Evolutionary conservation across 805 yeast species (phyloP).

Genomic region (Clavispora fructus): DNA sequence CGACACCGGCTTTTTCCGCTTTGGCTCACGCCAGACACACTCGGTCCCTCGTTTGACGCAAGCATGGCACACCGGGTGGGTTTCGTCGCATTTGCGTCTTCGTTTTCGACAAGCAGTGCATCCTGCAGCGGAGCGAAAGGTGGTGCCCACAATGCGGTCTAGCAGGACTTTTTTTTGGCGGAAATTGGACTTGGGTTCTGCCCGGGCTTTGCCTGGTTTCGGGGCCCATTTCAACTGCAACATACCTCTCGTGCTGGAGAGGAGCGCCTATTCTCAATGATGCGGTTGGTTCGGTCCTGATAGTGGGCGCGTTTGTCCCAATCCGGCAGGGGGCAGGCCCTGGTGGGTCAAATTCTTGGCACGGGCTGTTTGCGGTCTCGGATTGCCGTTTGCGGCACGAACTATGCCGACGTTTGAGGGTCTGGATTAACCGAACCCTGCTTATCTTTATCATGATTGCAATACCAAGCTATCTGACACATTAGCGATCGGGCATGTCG

Average conservation of each 20-base stretch:
- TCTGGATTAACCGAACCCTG: too few relatives aligned
- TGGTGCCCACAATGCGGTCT: background rate
- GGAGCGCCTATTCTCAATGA: background rate
- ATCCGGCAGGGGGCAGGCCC: background rate
- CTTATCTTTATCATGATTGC: too few relatives aligned
- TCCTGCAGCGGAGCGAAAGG: slow-evolving; percentile 3
- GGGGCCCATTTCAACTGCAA: background rate
- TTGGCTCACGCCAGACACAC: slow-evolving; percentile 14
- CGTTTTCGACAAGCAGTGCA: slow-evolving; percentile 9
- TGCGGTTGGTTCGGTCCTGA: background rate
- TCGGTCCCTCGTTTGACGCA: slow-evolving; percentile 12
- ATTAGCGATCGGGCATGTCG: too few relatives aligned
- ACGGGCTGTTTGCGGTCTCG: background rate
- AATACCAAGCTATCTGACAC: too few relatives aligned
- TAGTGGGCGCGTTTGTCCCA: background rate
- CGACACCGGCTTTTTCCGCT: background rate
- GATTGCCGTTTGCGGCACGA: background rate
- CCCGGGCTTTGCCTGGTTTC: background rate
- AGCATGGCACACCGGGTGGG: slow-evolving; percentile 16
- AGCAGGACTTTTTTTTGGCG: background rate
- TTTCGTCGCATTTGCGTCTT: slow-evolving; percentile 21
- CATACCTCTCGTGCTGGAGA: background rate
- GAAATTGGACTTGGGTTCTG: background rate
- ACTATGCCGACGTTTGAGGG: too few relatives aligned
- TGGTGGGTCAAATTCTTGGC: too few relatives aligned